Base-by-base conservation (phyloP, 768 basidiomycete species). In the Ramaria rubella region DNA sequence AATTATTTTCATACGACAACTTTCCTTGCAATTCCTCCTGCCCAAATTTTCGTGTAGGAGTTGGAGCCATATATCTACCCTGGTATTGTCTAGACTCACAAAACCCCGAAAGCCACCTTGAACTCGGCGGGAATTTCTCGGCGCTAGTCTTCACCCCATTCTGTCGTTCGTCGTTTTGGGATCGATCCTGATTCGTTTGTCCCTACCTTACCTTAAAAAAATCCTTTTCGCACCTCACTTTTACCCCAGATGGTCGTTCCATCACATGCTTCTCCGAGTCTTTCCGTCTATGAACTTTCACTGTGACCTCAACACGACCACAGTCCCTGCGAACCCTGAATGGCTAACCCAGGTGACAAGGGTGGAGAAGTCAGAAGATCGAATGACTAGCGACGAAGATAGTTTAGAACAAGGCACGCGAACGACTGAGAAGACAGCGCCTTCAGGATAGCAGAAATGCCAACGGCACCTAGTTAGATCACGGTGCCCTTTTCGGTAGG, bases 151-250 rank as follows among this genome's bases (percentile, higher is more conserved):
- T 11, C 83, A 91, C 61, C 89, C 92, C 1, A 85, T 97, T 46
- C 88, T 94, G 0, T 77, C 88, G 6, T 97, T 95, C 67, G 71
- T 94, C 48, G 92, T 97, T 2, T 75, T 97, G 1, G 77, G 82
- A 4, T 96, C 93, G 2, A 92, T 96, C 63, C 71, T 95, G 62
- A 78, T 84, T 51, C 90, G 89, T 90, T 68, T 63, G 85, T 67
- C 55, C 9, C 33, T 14, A 50, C 14, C 33, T 30, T 7, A 8
- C 34, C 17, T 50, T 50, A 7, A 21, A 49, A 49, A 7, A 30
- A 7, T 4, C 23, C 4, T n/a, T n/a, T 48, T 19, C 4, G 5
- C n/a, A 43, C n/a, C 7, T 8, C n/a, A 23, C 5, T n/a, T 5
- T 48, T 24, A 15, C 30, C 33, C 17, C 21, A 50, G 49, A 50